Base-by-base conservation (phyloP, 148 eudicot genomes). In the Rhododendron molle region DNA sequence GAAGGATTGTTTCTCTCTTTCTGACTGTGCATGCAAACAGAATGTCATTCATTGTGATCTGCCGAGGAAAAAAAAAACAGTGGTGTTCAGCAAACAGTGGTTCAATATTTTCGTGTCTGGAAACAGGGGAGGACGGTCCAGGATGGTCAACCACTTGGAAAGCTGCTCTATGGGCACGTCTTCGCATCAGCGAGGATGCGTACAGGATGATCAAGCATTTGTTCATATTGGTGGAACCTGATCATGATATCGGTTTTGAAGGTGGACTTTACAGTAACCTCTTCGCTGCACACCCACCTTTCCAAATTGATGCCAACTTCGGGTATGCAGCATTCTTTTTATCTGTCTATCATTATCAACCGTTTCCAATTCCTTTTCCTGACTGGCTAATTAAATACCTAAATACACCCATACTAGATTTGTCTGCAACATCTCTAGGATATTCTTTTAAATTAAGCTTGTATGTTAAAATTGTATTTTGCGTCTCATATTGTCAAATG, bases 121-220 rank as follows among this genome's bases (percentile, higher is more conserved):
- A 58, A 62, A 77, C 89, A 91, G 93, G 98, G 52, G 96, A 91
- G 80, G 99, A 94, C 0, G 99, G 99, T 62, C 99, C 99, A 11
- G 99, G 98, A 65, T 96, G 98, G 99, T 96, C 98, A 46, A 96
- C 99, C 2, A 91, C 92, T 23, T 96, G 99, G 99, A 96, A 96
- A 89, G 90, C 96, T 72, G 87, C 94, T 38, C 54, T 94, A 79
- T 93, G 99, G 98, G 98, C 99, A 4, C 96, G 94, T 30, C 90
- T 96, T 81, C 91, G 82, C 43, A 89, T 89, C 83, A 92, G 93
- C 65, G 91, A 93, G 85, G 91, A 90, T 81, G 93, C 99, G 43
- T 96, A 96, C 86, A 86, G 87, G 78, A 96, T 96, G 99, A 85
- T 96, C 47, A 96, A 91, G 90, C 98, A 93, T 90, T 80, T 96